Evolutionary conservation across 2,329 filamentous ascomycete species (phyloP).

Genomic region (Fonsecaea pedrosoi): DNA sequence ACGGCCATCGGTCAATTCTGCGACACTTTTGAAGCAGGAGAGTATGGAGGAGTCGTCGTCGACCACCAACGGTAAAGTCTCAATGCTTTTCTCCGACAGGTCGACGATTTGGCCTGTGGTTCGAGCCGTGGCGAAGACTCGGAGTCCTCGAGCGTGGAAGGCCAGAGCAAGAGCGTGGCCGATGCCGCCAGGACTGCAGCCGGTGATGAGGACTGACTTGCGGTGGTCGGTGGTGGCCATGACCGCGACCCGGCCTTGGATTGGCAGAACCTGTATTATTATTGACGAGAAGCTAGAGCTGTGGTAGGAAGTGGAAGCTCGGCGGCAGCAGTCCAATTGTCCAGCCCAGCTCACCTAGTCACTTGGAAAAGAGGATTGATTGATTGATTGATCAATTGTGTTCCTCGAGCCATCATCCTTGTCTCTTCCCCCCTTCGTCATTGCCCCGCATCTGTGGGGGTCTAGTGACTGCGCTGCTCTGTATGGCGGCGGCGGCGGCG

Average conservation of each 20-base stretch:
- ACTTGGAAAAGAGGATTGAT: background rate
- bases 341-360: background rate
- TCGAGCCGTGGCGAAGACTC: conserved; percentile 51
- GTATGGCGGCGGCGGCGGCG: background rate
- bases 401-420: background rate
- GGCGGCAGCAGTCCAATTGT: background rate
- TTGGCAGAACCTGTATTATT: background rate
- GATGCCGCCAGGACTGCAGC: conserved; percentile 55
- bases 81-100: conserved; percentile 34
- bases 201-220: conserved; percentile 39
- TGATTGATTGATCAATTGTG: no score
- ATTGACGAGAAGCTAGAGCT: no score
- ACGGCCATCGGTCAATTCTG: conserved; percentile 29
- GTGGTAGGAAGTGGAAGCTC: no score
- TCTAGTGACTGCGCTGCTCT: background rate
- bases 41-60: conserved; percentile 34
- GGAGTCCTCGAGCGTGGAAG: conserved; percentile 46
- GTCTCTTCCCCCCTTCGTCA: background rate
- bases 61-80: conserved; percentile 43
- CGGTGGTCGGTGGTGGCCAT: conserved; percentile 25
- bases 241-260: background rate
- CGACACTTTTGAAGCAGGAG: conserved; percentile 18
- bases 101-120: conserved; percentile 28
- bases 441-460: conserved; percentile 1
- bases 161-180: conserved; percentile 47